Evolutionary conservation across 2,329 filamentous ascomycete genomes (phyloP), one percentile per base, ranked within the genome.

Genomic region (Plenodomus tracheiphilus): DNA sequence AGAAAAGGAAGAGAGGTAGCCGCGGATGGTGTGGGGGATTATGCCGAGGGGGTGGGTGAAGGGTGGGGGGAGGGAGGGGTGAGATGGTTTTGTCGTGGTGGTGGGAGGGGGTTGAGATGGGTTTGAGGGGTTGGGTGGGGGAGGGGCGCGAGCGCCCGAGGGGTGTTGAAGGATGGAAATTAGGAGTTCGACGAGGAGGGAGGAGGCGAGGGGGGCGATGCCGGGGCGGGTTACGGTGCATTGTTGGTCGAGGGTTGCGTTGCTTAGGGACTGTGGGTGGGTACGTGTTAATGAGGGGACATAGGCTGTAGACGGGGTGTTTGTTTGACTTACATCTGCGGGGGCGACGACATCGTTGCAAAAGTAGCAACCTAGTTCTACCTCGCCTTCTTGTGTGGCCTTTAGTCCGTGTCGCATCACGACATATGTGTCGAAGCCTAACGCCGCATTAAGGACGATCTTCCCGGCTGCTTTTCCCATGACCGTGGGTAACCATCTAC

Each of bases 341-440:
- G 94, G 94, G 6, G 93, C 90, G 41, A 97, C 93, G 20, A 99
- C 93, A 70, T 99, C 94, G 65, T 96, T 97, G 75, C 94, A 99
- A 74, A 97, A 99, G 71, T 99, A 99, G 74, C 94, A 99, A 9
- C 94, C 94, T 20, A 97, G 79, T 20, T 89, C 85, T 43, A 84
- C 77, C 45, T 84, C 78, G n/a, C 56, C 79, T 10, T 82, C 56
- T n/a, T 57, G 52, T 0, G 61, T 62, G 5, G 64, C 41, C 59
- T 84, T 82, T 5, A 90, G 79, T 1, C 94, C 94, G 71, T 99
- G 94, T 47, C 94, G 85, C 94, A 99, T 97, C 30, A 96, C 91
- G 2, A 99, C 91, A 64, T 90, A 99, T 0, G 91, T 94, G 73
- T 99, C 94, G 66, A 99, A 99, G 0, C 94, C 94, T 2, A 99